Evolutionary conservation across 1,284 basidiomycete species (phyloP).

Genomic region (Lentinula novae-zelandiae): DNA sequence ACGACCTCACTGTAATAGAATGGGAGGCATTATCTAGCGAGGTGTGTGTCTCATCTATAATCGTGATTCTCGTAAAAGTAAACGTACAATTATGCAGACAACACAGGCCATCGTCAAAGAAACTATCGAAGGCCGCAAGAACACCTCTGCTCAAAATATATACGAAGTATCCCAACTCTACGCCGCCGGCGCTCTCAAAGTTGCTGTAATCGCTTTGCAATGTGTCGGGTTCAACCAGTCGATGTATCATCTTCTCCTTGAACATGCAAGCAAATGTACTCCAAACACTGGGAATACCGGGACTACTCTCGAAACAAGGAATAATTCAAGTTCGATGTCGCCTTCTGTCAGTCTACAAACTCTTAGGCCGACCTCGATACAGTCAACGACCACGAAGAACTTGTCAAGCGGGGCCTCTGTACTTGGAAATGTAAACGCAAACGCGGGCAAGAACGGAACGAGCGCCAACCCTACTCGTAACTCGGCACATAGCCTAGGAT

Average conservation of each 20-base stretch:
- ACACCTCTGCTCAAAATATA: slow-evolving; percentile 68
- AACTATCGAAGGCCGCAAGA: slow-evolving; percentile 64
- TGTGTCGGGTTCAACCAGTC: slow-evolving; percentile 68
- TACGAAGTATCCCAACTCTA: slow-evolving; percentile 73
- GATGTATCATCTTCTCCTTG: slow-evolving; percentile 60
- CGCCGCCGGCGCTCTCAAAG: slow-evolving; percentile 61
- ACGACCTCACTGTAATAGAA: slow-evolving; percentile 60
- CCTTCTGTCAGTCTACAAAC: not conserved
- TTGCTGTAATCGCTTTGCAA: slow-evolving; percentile 68
- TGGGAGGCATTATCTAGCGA: slow-evolving; percentile 64
- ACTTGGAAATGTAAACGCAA: not conserved
- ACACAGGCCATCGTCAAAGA: slow-evolving; percentile 63
- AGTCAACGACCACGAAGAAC: not conserved
- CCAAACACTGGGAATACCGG: not conserved
- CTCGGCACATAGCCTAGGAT: not conserved
- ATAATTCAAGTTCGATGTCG: not conserved
- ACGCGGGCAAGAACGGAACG: not conserved
- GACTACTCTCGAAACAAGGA: not conserved
- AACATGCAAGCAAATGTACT: slow-evolving; percentile 53
- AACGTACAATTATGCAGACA: slow-evolving; percentile 38
- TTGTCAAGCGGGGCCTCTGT: not conserved
- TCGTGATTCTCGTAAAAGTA: slow-evolving; percentile 3
- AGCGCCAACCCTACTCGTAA: not conserved
- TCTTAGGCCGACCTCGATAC: not conserved
- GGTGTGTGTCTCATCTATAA: slow-evolving; percentile 34